phyloP scores from a whole-genome alignment of 345 rosid genomes.

The Cardamine resedifolia region DNA sequence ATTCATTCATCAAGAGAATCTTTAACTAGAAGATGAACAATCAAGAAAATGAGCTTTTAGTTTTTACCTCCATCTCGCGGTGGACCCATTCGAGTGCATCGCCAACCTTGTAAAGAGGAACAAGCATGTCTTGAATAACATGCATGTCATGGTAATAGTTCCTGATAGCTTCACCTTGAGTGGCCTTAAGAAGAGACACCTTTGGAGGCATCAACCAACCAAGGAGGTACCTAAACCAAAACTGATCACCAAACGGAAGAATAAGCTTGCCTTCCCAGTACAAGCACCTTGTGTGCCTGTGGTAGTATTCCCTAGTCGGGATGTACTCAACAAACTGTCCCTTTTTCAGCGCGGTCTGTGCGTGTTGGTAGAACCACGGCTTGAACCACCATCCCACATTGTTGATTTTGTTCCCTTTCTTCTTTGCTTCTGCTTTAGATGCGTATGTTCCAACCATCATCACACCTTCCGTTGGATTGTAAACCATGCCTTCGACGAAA shows the following conservation, averaged over 20 bases:
- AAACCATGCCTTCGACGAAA: slow-evolving; percentile 92
- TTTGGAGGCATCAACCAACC: slow-evolving; percentile 99
- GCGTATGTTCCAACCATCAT: slow-evolving; percentile 96
- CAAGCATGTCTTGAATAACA: slow-evolving; percentile 98
- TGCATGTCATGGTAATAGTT: slow-evolving; percentile 98
- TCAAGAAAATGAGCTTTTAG: not conserved
- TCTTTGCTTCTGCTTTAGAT: slow-evolving; percentile 86
- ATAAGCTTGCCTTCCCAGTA: slow-evolving; percentile 99
- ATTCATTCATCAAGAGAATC: not conserved
- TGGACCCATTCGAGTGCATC: slow-evolving; percentile 96
- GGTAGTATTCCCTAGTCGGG: slow-evolving; percentile 95
- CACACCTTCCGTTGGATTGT: slow-evolving; percentile 67
- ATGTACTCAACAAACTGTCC: slow-evolving; percentile 97
- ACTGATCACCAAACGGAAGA: slow-evolving; percentile 95
- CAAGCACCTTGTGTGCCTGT: slow-evolving; percentile 95
- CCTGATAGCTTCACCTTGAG: slow-evolving; percentile 98
- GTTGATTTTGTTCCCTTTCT: slow-evolving; percentile 85
- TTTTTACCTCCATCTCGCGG: slow-evolving; percentile 90
- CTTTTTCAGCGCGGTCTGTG: slow-evolving; percentile 69
- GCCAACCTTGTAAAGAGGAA: slow-evolving; percentile 94
- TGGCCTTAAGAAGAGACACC: slow-evolving; percentile 97
- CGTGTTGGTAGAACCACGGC: slow-evolving; percentile 98
- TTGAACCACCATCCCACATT: slow-evolving; percentile 98
- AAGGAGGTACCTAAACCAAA: slow-evolving; percentile 88
- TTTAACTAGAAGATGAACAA: not conserved